phyloP scores from a whole-genome alignment of 495 filamentous ascomycete genomes.

The Trichocladium uniseriatum region DNA sequence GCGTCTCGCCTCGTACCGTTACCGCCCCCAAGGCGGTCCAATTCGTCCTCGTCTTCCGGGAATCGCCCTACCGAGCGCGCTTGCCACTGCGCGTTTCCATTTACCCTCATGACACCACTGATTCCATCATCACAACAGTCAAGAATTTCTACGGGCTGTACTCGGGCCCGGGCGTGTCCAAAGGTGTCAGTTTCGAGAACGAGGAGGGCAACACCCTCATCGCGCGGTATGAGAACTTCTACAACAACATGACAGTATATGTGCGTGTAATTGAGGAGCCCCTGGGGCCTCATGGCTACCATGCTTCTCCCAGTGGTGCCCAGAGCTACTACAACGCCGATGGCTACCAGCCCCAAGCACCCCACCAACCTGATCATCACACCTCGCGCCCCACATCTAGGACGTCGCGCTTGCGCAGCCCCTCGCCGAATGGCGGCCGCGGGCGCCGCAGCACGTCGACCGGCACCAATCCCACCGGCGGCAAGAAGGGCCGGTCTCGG shows the following conservation, averaged over 20 bases:
- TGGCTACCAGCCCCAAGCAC: slow-evolving; percentile 37
- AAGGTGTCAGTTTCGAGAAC: slow-evolving; percentile 87
- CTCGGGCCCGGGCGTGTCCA: slow-evolving; percentile 50
- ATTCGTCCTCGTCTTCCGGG: slow-evolving; percentile 76
- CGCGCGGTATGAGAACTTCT: slow-evolving; percentile 88
- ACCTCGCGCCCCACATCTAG: slow-evolving; percentile 58
- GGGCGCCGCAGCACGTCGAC: slow-evolving; percentile 73
- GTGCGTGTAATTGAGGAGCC: slow-evolving; percentile 73
- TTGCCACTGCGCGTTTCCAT: slow-evolving; percentile 89
- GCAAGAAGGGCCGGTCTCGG: slow-evolving; percentile 58
- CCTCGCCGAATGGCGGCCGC: slow-evolving; percentile 64
- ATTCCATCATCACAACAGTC: slow-evolving; percentile 90
- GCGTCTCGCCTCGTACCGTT: slow-evolving; percentile 40
- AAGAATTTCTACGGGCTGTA: slow-evolving; percentile 97
- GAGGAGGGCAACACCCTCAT: slow-evolving; percentile 78
- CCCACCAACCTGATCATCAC: slow-evolving; percentile 45
- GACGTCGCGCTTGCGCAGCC: slow-evolving; percentile 64
- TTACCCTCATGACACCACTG: slow-evolving; percentile 84
- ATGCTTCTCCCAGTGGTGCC: slow-evolving; percentile 24
- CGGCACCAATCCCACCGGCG: slow-evolving; percentile 35
- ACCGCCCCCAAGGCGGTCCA: slow-evolving; percentile 63
- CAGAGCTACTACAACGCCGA: slow-evolving; percentile 22
- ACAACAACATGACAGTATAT: slow-evolving; percentile 78
- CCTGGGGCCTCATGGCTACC: slow-evolving; percentile 33
- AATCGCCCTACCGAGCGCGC: slow-evolving; percentile 62